Evolutionary conservation across 495 filamentous ascomycete species (phyloP), one percentile per base, ranked within the genome.

Genomic region (Platismatia glauca): DNA sequence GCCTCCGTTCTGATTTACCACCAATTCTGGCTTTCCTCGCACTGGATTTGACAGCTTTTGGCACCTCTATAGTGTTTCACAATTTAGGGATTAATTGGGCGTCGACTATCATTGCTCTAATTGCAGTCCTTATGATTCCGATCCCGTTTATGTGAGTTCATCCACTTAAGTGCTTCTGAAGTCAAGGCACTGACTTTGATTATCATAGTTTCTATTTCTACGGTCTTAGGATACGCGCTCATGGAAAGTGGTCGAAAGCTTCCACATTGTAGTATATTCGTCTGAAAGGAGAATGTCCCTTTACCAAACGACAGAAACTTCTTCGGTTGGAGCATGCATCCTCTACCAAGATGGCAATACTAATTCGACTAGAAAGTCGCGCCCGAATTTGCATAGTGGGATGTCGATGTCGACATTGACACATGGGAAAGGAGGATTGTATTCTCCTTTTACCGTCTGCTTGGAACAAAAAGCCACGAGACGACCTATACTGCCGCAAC

Each of bases 81-180:
- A 38, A 38, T 38, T 12, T 38, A 11, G 37, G 37, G 7, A 38
- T 38, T 13, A 11, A 38, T 11, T 35, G 34, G 34, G 34, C 34
- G 9, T 35, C 34, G 34, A 35, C 34, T 35, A 4, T 35, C 4
- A 35, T 35, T 38, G 37, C 37, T 8, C 37, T 38, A 2, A 11
- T 38, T 11, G 6, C 37, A 5, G 34, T 35, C 9, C 5, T 35
- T 35, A 35, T 35, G 34, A 35, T 35, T 9, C 34, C 34, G 9
- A 35, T 35, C 34, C 34, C 34, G 9, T 35, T 35, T 9, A 35
- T 35, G 34, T 80, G 82, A 80, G 1, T 76, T 74, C 67, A 70
- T 39, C 12, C 13, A 39, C 37, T 13, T n/a, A n/a, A n/a, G n/a
- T n/a, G n/a, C n/a, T n/a, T n/a, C n/a, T n/a, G n/a, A n/a, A n/a